Evolutionary conservation across 306 rosid genomes (phyloP).

Genomic region (Begonia masoniana): DNA sequence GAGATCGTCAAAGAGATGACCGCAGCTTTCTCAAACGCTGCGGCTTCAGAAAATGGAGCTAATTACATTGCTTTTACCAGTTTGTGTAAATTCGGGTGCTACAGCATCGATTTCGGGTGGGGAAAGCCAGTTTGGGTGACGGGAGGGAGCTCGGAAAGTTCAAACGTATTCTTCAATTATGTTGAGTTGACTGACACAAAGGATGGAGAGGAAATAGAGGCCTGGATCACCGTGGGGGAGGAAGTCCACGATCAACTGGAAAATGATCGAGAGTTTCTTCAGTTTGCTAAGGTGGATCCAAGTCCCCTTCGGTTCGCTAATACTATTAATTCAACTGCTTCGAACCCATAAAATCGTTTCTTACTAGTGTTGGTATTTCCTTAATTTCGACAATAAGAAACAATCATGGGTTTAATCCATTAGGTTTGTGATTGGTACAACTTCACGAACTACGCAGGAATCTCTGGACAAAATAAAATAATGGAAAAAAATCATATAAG

Average conservation of each 20-base stretch:
- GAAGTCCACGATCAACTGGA: background rate
- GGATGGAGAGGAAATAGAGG: slow-evolving; percentile 4
- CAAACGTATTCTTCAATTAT: too few relatives aligned
- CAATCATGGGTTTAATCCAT: too few relatives aligned
- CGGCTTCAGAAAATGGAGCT: too few relatives aligned
- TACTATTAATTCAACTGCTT: too few relatives aligned
- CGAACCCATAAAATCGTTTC: too few relatives aligned
- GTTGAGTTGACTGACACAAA: slow-evolving; percentile 4
- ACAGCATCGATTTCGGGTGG: slow-evolving; percentile 11
- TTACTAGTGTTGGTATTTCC: too few relatives aligned
- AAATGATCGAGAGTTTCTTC: slow-evolving; percentile 6
- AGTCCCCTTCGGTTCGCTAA: slow-evolving; percentile 1
- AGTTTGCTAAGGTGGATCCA: slow-evolving; percentile 9
- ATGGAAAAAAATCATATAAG: too few relatives aligned
- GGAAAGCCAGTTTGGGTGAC: slow-evolving; percentile 7
- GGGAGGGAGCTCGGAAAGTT: too few relatives aligned
- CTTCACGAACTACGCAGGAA: too few relatives aligned
- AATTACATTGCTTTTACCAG: slow-evolving; percentile 7
- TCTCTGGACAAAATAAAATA: too few relatives aligned
- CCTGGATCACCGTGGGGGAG: slow-evolving; percentile 5
- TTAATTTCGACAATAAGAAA: too few relatives aligned
- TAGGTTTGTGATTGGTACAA: too few relatives aligned
- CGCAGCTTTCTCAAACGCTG: background rate
- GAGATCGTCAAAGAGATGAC: background rate
- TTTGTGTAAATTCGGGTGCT: slow-evolving; percentile 6